phyloP scores from a whole-genome alignment of 1,284 basidiomycete species.

The Irpex rosettiformis region DNA sequence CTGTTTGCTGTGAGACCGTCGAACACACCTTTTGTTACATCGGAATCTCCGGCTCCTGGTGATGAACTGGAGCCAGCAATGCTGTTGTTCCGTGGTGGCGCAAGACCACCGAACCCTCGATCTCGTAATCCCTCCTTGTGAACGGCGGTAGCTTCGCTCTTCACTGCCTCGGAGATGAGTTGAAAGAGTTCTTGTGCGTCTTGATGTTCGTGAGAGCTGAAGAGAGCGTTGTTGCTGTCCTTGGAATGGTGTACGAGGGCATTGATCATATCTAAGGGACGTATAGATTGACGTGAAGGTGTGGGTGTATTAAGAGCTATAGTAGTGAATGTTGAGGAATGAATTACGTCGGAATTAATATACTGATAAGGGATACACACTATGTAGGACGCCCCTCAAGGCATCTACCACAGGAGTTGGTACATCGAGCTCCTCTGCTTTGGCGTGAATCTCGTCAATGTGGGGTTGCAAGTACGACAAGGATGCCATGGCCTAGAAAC shows the following conservation, averaged over 20 bases:
- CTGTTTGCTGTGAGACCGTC: slow-evolving; percentile 82
- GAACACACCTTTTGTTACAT: slow-evolving; percentile 65
- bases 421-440: slow-evolving; percentile 73
- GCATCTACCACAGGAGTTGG: slow-evolving; percentile 82
- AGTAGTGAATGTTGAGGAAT: neutral
- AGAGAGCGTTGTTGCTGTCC: slow-evolving; percentile 55
- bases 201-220: slow-evolving; percentile 87
- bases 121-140: slow-evolving; percentile 64
- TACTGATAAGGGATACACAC: slow-evolving; percentile 36
- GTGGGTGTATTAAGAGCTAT: slow-evolving; percentile 73
- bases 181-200: slow-evolving; percentile 96
- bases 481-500: slow-evolving; percentile 74
- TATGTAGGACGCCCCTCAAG: slow-evolving; percentile 62
- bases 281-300: slow-evolving; percentile 53
- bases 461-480: slow-evolving; percentile 74
- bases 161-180: slow-evolving; percentile 83
- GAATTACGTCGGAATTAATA: slow-evolving; percentile 17
- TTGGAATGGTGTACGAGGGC: slow-evolving; percentile 59
- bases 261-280: slow-evolving; percentile 68
- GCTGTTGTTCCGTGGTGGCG: slow-evolving; percentile 6
- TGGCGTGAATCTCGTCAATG: slow-evolving; percentile 66
- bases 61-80: neutral
- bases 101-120: slow-evolving; percentile 58
- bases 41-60: slow-evolving; percentile 26
- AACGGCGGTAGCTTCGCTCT: slow-evolving; percentile 69